Conservation (phyloP, 2,329 filamentous ascomycete species). For the Xylariaceae sp. region DNA sequence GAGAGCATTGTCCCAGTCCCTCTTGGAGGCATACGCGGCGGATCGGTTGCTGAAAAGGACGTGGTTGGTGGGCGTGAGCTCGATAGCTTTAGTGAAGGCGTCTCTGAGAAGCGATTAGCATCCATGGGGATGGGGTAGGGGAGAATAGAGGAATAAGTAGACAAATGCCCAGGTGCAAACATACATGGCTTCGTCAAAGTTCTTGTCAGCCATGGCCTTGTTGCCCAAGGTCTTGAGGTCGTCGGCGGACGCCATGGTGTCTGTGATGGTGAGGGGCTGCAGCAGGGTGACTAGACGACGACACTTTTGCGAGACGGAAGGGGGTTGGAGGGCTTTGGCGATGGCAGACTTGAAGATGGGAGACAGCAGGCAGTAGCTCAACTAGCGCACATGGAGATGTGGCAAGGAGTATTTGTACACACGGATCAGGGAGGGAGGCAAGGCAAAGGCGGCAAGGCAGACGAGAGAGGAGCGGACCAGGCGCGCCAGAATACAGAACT, state of each 20-base stretch:
- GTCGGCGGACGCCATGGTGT: constrained; percentile 59
- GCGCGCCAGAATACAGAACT: constrained; percentile 18
- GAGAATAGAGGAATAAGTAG: background rate
- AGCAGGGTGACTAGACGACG: background rate
- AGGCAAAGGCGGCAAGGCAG: background rate
- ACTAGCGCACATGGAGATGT: background rate
- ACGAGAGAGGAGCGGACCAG: constrained; percentile 7
- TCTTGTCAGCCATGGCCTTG: constrained; percentile 96
- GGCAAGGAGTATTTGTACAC: background rate
- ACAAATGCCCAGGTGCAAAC: constrained; percentile 37
- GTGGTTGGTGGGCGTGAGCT: constrained; percentile 83
- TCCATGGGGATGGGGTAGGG: constrained; percentile 15
- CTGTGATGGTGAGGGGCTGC: background rate
- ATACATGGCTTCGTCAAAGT: constrained; percentile 93
- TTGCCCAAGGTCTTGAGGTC: constrained; percentile 97
- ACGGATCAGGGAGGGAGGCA: background rate
- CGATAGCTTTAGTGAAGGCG: constrained; percentile 93
- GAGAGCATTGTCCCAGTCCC: constrained; percentile 79
- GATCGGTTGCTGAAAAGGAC: constrained; percentile 98
- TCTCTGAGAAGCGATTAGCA: constrained; percentile 54
- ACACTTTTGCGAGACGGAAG: background rate
- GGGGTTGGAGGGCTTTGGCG: no score
- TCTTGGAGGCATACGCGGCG: constrained; percentile 81
- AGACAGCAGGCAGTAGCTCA: background rate
- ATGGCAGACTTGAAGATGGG: background rate